phyloP scores from a whole-genome alignment of 2,329 filamentous ascomycete species.

The Pestalotiopsis fici region DNA sequence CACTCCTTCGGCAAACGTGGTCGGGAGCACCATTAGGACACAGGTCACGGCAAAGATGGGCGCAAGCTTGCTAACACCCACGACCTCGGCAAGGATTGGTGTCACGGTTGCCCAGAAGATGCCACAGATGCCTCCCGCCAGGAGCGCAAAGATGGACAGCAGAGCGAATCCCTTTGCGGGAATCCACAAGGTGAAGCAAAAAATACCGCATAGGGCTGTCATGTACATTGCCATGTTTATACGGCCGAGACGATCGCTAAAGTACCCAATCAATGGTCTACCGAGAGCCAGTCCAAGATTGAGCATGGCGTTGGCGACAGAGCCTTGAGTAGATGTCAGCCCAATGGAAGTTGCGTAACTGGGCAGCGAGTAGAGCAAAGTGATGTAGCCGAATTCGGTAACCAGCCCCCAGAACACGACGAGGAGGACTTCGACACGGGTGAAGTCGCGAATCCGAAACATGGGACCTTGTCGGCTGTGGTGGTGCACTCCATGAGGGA shows the following conservation, averaged over 20 bases:
- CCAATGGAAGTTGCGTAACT: conserved; percentile 63
- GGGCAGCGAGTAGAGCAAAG: conserved; percentile 64
- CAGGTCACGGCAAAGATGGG: conserved; percentile 60
- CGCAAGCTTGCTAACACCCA: conserved; percentile 59
- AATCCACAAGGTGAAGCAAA: conserved; percentile 63
- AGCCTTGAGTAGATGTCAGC: conserved; percentile 58
- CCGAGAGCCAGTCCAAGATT: conserved; percentile 63
- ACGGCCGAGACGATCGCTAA: conserved; percentile 58
- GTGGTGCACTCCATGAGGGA: conserved; percentile 49
- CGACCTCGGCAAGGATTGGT: conserved; percentile 61
- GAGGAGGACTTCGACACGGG: conserved; percentile 54
- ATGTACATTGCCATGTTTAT: conserved; percentile 62
- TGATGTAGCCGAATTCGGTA: conserved; percentile 66
- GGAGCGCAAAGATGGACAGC: conserved; percentile 58
- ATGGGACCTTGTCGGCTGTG: conserved; percentile 49
- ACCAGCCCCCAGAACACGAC: conserved; percentile 61
- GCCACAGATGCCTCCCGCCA: conserved; percentile 59
- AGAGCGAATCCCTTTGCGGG: conserved; percentile 59
- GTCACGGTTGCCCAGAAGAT: conserved; percentile 61
- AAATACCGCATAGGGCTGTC: conserved; percentile 56
- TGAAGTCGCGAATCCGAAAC: conserved; percentile 55
- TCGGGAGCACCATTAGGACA: conserved; percentile 56
- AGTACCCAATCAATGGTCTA: conserved; percentile 62
- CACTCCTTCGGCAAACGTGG: conserved; percentile 51
- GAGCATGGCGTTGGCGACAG: conserved; percentile 61